Conservation (phyloP, 176 grass and related monocot species). For the Chrysopogon serrulatus region DNA sequence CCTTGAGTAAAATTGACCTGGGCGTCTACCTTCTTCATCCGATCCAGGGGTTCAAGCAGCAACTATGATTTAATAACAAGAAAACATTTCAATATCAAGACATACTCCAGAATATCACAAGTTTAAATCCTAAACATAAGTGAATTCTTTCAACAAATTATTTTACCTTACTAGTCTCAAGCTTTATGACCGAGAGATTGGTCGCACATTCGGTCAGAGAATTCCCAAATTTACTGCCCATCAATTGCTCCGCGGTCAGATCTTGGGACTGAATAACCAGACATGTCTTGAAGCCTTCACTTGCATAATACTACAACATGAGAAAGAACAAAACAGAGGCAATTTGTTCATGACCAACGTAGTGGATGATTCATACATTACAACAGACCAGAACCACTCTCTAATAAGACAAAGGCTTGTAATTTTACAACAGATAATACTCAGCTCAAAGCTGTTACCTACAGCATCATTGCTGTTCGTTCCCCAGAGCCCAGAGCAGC, state of each 20-base stretch:
- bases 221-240: constrained; percentile 60
- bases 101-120: neutral
- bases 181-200: constrained; percentile 62
- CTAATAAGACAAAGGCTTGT: neutral
- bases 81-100: constrained; percentile 2
- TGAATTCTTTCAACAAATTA: neutral
- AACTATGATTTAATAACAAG: constrained; percentile 47
- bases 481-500: neutral
- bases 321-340: neutral
- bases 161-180: constrained; percentile 85
- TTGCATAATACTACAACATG: constrained; percentile 62
- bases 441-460: neutral
- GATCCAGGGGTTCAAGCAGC: constrained; percentile 74
- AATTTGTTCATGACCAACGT: neutral
- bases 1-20: constrained; percentile 80
- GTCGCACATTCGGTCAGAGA: constrained; percentile 36
- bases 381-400: neutral
- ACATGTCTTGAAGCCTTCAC: constrained; percentile 78
- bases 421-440: neutral
- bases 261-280: constrained; percentile 73
- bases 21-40: constrained; percentile 84
- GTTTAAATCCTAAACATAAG: neutral
- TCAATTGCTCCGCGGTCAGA: constrained; percentile 52
- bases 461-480: neutral
- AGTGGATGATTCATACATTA: neutral